Evolutionary conservation across 2,329 filamentous ascomycete genomes (phyloP), one percentile per base, ranked within the genome.

Genomic region (Fusarium metavorans): DNA sequence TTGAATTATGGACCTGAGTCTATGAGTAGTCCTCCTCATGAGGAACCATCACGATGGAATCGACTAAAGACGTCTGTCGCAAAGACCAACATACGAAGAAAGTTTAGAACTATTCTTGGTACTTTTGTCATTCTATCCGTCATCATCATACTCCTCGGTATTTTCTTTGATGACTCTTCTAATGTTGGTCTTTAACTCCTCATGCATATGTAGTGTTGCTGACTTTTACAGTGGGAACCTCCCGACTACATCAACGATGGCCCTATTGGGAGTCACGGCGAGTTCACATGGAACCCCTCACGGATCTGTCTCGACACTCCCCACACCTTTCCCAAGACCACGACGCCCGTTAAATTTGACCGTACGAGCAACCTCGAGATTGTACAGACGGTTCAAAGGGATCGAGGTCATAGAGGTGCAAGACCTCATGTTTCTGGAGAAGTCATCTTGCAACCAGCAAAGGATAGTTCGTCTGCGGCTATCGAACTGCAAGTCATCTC

Each of bases 1-100:
- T 81, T 89, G 64, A 78, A 80, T 34, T 76, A 80, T 50, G 81
- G 81, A 6, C 87, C 86, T 8, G 82, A 89, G 83, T 88, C 85
- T 68, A 88, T 88, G 84, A 82, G 84, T 41, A 81, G 74, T 10
- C 74, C 79, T 23, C 78, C 77, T 6, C 74, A 75, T 76, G 61
- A 62, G 6, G 52, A 67, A 41, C 67, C 72, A 3, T 77, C 80
- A 3, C 70, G 80, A 73, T 82, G 80, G 80, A 75, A 71, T 58
- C 81, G 81, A n/a, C 39, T 76, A 30, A 82, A 75, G 48, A 72
- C 78, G 6, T 70, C 45, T n/a, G 41, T 72, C 16, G 37, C 66
- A 14, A 75, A 69, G 20, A 30, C 75, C 18, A 72, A 70, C 35
- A 45, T 76, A 32, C 77, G 81, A 34, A 79, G 67, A 37, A 81